phyloP scores from a whole-genome alignment of 164 flowering plant genomes.

The Magnolia officinalis region DNA sequence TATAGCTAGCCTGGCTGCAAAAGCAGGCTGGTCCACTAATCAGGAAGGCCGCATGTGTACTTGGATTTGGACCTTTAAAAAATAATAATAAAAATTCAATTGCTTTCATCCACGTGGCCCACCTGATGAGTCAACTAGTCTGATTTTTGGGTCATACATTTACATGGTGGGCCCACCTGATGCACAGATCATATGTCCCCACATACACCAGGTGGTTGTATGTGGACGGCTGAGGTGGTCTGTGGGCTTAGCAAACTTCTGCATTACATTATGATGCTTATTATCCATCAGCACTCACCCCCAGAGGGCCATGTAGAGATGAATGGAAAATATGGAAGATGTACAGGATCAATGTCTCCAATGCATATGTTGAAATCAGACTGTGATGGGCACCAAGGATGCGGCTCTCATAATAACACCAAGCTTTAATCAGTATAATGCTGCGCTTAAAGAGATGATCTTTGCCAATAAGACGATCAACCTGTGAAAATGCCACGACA shows the following conservation, averaged over 20 bases:
- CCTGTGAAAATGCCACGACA: constrained; percentile 35
- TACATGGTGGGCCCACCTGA: no score
- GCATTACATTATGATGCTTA: no score
- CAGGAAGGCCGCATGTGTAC: no score
- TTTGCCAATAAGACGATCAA: constrained; percentile 69
- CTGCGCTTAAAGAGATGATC: constrained; percentile 87
- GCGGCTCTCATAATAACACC: constrained; percentile 97
- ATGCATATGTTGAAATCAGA: constrained; percentile 85
- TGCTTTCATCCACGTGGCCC: no score
- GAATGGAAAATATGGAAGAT: constrained; percentile 72
- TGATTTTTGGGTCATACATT: no score
- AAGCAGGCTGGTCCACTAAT: not conserved
- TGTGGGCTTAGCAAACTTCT: no score
- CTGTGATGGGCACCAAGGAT: constrained; percentile 95
- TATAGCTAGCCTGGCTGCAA: not conserved
- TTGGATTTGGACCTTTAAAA: no score
- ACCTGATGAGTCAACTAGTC: no score
- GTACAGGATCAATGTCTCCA: constrained; percentile 84
- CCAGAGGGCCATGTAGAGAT: constrained; percentile 69
- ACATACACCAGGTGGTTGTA: no score
- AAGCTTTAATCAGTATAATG: constrained; percentile 82
- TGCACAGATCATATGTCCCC: no score
- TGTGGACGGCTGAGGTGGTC: no score
- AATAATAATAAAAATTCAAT: no score
- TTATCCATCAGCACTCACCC: constrained; percentile 39